Evolutionary conservation across 441 rosid genomes (phyloP), one percentile per base, ranked within the genome.

Genomic region (Gossypium schwendimanii): DNA sequence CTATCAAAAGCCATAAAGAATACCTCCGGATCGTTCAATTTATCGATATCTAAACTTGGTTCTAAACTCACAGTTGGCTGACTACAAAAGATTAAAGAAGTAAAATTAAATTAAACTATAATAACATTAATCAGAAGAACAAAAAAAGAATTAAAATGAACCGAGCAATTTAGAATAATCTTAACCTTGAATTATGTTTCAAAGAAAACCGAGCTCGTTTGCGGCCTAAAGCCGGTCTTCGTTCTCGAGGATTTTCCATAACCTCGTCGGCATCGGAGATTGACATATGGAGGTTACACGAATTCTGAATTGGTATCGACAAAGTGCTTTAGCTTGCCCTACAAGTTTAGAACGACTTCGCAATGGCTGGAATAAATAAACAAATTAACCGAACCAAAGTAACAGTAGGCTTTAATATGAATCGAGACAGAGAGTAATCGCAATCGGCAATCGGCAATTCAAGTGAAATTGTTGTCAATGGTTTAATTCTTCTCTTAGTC

Each of bases 201-300:
- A 92, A 69, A 75, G 91, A 87, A 77, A 94, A 94, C 57, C 80
- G 88, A 71, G 84, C 81, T 12, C 91, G 87, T 70, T 87, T 87
- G 18, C 88, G 87, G 49, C 84, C 89, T 70, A 87, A 78, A 20
- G 84, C 98, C 0, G 87, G 97, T 77, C 98, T 83, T 77, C 87
- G 82, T 71, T 80, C 91, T 54, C 84, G 84, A 20, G 80, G 88
- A 65, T 77, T 82, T 63, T 80, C 82, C 70, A 53, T 64, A 67
- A 63, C 80, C 15, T 78, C 79, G 15, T 78, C 79, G 70, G 63
- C 80, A 59, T 10, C 72, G 33, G 50, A 69, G 62, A 63, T 74
- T 20, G 65, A 72, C 71, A 52, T 60, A 69, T 77, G 71, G 63
- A 50, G 26, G 58, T 78, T 71, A 31, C 50, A 76, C 36, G 72